A percentile compares a stretch with the other conserved stretches of the same genome.
Conservation (phyloP, 2,329 filamentous ascomycete species). For the Elsinoe perseae region DNA sequence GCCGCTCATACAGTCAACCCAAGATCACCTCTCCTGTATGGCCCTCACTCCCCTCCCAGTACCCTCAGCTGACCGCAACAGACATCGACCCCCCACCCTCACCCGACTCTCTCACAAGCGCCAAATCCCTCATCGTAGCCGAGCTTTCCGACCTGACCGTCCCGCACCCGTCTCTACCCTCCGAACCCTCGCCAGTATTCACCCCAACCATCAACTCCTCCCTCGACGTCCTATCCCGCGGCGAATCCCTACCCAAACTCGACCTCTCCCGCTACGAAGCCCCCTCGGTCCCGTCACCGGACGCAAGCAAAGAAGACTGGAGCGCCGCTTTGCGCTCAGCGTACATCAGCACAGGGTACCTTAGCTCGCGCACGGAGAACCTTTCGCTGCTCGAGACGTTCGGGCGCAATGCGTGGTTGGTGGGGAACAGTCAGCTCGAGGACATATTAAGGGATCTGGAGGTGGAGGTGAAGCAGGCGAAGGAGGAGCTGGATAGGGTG, state of each 20-base stretch:
- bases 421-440: conserved; percentile 75
- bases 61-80: conserved; percentile 35
- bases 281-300: conserved; percentile 49
- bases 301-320: conserved; percentile 33
- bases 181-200: conserved; percentile 48
- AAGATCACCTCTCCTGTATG: conserved; percentile 76
- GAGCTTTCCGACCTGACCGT: conserved; percentile 50
- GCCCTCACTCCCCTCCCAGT: conserved; percentile 13
- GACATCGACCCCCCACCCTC: conserved; percentile 75
- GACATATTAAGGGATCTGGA: conserved; percentile 62
- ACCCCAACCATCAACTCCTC: conserved; percentile 61
- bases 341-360: conserved; percentile 52
- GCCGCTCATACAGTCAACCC: conserved; percentile 60
- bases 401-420: conserved; percentile 87
- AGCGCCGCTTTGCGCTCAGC: conserved; percentile 46
- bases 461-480: conserved; percentile 60
- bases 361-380: conserved; percentile 50
- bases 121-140: conserved; percentile 59
- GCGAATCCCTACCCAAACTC: conserved; percentile 48
- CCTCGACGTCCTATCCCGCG: conserved; percentile 57
- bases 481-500: conserved; percentile 63
- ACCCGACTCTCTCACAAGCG: conserved; percentile 53
- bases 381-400: conserved; percentile 68
- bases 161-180: conserved; percentile 53
- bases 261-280: conserved; percentile 79